A percentile compares a stretch with the other conserved stretches of the same genome.
Evolutionary conservation across 768 basidiomycete genomes (phyloP).

Genomic region (Pholiota molesta): DNA sequence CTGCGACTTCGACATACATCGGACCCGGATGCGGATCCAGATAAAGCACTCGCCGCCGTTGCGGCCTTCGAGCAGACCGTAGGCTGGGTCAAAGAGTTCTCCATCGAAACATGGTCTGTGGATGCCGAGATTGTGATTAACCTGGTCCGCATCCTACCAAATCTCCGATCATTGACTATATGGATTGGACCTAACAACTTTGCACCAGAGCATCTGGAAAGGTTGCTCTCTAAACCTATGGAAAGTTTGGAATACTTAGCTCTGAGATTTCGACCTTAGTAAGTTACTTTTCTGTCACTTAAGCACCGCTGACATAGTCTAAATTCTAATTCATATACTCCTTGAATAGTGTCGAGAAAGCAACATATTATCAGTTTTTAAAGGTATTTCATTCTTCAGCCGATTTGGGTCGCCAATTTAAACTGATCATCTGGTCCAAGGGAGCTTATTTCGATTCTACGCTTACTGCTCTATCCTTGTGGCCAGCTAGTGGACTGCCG

Average conservation of each 20-base stretch:
- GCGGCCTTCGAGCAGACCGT: constrained; percentile 21
- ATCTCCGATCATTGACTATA: constrained; percentile 53
- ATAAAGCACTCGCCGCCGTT: neutral
- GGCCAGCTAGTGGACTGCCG: constrained; percentile 52
- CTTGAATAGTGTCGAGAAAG: constrained; percentile 59
- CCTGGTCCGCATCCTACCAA: constrained; percentile 59
- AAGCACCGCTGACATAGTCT: too few species aligned
- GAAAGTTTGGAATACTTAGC: constrained; percentile 52
- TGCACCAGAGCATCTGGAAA: constrained; percentile 79
- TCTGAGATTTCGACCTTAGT: constrained; percentile 86
- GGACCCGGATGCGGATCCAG: constrained; percentile 1
- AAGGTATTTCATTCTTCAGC: constrained; percentile 41
- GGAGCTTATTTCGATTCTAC: constrained; percentile 86
- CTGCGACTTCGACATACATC: constrained; percentile 36
- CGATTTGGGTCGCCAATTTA: neutral
- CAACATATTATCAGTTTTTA: constrained; percentile 83
- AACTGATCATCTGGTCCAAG: constrained; percentile 29
- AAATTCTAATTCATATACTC: neutral
- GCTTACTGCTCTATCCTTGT: constrained; percentile 61
- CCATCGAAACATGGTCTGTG: constrained; percentile 64
- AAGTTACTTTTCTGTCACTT: constrained; percentile 29
- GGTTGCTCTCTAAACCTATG: constrained; percentile 55
- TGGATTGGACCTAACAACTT: constrained; percentile 79
- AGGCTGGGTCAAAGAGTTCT: constrained; percentile 50
- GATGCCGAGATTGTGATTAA: constrained; percentile 80